Base-by-base conservation (phyloP, 306 rosid species). In the Hylodesmum podocarpum region DNA sequence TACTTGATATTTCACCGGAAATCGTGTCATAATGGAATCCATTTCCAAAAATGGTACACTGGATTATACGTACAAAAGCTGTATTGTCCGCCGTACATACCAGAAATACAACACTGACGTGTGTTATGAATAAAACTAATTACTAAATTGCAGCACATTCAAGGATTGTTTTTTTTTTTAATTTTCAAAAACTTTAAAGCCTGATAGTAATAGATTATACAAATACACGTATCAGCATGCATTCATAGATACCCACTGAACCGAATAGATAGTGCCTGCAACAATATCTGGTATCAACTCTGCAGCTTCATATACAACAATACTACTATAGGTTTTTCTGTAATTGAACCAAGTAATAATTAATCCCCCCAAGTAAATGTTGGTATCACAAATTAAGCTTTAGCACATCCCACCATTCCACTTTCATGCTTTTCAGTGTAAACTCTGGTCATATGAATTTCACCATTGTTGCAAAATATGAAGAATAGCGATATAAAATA, bases 191-290 rank as follows among this genome's bases (percentile, higher is more conserved):
- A 39, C 71, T 12, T 6, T 39, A 5, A 65, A 74, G 27, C 8
- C 36, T 27, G 40, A 75, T n/a, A 11, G n/a, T 33, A 46, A 61
- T 33, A 10, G 49, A 50, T 36, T 21, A 3, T 6, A 64, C 25
- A 64, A 24, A 47, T 34, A 37, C 10, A 59, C 39, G 47, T 61
- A 75, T 62, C 79, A 51, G 54, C 66, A 65, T 34, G 65, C 73
- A 49, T 49, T 64, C 54, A 49, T 24, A 36, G 53, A 64, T 34
- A 50, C 31, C 80, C 65, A 36, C 24, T 75, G 39, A 74, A 73
- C 27, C 46, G 6, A 58, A 58, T 29, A 41, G 14, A 58, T 44
- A 13, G 33, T 28, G 29, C 47, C 22, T 18, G 79, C 50, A 33
- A 31, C 37, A 31, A 54, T 39, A 27, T 29, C 62, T 61, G 31